Evolutionary conservation across 306 rosid genomes (phyloP), one percentile per base, ranked within the genome.

Genomic region (Delonix regia): DNA sequence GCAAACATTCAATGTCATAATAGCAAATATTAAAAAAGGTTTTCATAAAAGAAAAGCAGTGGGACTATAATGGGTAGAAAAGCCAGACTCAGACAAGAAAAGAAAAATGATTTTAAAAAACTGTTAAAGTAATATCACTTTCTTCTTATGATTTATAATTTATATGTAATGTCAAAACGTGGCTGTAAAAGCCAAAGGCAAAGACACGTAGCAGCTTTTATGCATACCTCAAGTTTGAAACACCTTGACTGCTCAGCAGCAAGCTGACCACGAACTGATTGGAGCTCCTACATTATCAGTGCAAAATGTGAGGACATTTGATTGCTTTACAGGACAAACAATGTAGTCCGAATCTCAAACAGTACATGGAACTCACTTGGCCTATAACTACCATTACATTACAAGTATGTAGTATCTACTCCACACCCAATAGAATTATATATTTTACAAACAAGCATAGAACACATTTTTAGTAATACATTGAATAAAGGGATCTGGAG

Each of bases 181-280:
- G 33, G 24, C 13, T 7, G 19, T 24, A 24, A 44, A 69, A 56
- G n/a, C 42, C 36, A 5, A 24, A 49, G 33, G 81, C 49, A 61
- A 69, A 73, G 73, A 59, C 56, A 68, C 57, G 44, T 44, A 33
- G 48, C 68, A 27, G 80, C 62, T 78, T 56, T 57, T 24, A 57
- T 52, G 14, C 62, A 30, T 87, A 93, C 98, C 97, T 93, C 98
- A 15, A 93, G 93, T 81, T 93, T 93, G 89, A 93, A 93, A 86
- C 98, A 93, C 87, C 98, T 90, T 19, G 97, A 93, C 78, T 93
- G 97, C 89, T 93, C 98, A 33, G 93, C 82, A 66, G 92, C 97
- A 80, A 93, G 97, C 85, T 93, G 97, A 41, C 90, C 87, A 8
- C 97, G 94, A 33, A 93, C 90, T 25, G 92, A 91, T 82, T 91